These are phyloP conservation scores for Scutellaria minor DNA, from an alignment of 257 asterid genomes.

Conservation along the genomic window DNA sequence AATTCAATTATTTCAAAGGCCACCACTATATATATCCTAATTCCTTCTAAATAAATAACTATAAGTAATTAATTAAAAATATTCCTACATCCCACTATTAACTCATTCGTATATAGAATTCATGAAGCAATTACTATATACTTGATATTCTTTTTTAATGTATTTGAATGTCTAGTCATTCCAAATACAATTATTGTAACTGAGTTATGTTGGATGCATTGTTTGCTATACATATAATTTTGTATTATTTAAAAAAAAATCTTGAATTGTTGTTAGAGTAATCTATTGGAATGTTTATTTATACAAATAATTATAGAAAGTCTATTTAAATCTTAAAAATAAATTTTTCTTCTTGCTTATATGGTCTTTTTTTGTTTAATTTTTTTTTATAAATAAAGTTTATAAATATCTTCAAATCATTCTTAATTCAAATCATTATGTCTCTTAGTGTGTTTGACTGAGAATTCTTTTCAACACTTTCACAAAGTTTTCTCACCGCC, in stretches of 20 bases:
- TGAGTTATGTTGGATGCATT: too few species aligned
- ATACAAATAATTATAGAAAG: too few species aligned
- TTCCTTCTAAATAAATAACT: conserved; percentile 21
- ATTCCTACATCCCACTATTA: conserved; percentile 7
- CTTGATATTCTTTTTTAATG: background rate
- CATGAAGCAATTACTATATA: background rate
- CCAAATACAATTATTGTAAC: background rate
- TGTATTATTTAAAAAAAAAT: too few species aligned
- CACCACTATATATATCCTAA: conserved; percentile 33
- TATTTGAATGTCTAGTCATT: background rate
- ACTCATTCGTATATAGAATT: background rate
- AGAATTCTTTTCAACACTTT: conserved; percentile 1
- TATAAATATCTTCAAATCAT: too few species aligned
- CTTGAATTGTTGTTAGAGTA: too few species aligned
- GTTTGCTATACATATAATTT: too few species aligned
- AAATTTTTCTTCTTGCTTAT: background rate
- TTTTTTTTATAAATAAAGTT: background rate
- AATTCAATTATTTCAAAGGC: conserved; percentile 38
- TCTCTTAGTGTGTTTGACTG: background rate
- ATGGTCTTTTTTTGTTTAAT: background rate
- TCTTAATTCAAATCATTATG: background rate
- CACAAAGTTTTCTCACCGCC: background rate
- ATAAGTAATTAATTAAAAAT: background rate
- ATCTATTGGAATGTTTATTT: too few species aligned
- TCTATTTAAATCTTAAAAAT: too few species aligned